These are phyloP conservation scores for Colletotrichum sp. DNA, from an alignment of 2,329 filamentous ascomycete species.

Conservation along the genomic window DNA sequence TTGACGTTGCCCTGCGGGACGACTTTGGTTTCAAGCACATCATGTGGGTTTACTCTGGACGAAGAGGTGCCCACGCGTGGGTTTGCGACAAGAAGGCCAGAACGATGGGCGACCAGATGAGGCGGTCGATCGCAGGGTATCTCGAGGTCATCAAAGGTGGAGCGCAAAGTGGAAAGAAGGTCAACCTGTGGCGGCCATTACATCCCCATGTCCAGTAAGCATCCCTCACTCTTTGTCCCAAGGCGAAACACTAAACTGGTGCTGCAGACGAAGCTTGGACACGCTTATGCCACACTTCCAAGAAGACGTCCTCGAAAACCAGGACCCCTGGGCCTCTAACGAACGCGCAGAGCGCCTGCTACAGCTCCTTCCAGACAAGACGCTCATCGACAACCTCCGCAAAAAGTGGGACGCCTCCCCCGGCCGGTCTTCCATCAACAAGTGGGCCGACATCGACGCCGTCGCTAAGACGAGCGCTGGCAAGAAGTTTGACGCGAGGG, in stretches of 20 bases:
- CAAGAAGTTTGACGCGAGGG: slow-evolving; percentile 73
- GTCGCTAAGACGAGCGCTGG: slow-evolving; percentile 79
- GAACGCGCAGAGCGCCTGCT: slow-evolving; percentile 80
- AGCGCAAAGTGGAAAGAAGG: slow-evolving; percentile 83
- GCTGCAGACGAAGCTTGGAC: slow-evolving; percentile 75
- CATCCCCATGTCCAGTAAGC: slow-evolving; percentile 84
- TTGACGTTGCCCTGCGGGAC: slow-evolving; percentile 84
- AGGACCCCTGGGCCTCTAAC: slow-evolving; percentile 81
- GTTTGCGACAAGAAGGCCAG: slow-evolving; percentile 91
- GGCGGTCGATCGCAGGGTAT: slow-evolving; percentile 86
- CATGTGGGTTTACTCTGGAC: slow-evolving; percentile 97
- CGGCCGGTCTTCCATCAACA: slow-evolving; percentile 74
- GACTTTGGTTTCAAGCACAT: slow-evolving; percentile 98
- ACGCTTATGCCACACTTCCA: slow-evolving; percentile 86
- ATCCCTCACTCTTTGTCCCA: not conserved
- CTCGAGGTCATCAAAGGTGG: slow-evolving; percentile 90
- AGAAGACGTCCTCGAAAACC: slow-evolving; percentile 77
- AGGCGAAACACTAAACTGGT: slow-evolving; percentile 16
- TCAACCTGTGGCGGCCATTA: slow-evolving; percentile 82
- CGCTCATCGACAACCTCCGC: slow-evolving; percentile 77
- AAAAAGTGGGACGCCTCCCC: slow-evolving; percentile 92
- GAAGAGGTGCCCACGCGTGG: slow-evolving; percentile 97
- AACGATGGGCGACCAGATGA: slow-evolving; percentile 82
- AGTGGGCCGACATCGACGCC: slow-evolving; percentile 94
- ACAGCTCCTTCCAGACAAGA: slow-evolving; percentile 81